These are phyloP conservation scores for Lentinula raphanica DNA, from an alignment of 768 basidiomycete genomes.

Conservation along the genomic window DNA sequence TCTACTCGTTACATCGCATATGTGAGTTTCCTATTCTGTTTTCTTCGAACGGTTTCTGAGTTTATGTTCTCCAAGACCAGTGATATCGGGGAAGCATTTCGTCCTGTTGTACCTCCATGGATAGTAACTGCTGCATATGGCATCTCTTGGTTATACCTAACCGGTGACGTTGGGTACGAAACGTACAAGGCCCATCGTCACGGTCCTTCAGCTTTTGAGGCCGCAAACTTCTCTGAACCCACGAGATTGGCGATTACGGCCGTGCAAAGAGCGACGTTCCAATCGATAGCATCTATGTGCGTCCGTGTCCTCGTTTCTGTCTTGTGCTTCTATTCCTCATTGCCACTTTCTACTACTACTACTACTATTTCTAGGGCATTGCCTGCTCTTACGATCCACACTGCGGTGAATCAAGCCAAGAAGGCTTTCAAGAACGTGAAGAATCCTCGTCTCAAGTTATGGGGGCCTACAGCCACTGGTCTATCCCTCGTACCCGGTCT, in stretches of 20 bases:
- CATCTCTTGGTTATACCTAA: conserved; percentile 76
- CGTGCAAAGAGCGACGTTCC: conserved; percentile 73
- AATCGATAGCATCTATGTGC: conserved; percentile 77
- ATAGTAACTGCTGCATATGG: conserved; percentile 76
- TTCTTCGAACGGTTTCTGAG: conserved; percentile 8
- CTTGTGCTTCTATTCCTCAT: conserved; percentile 7
- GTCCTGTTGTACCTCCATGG: conserved; percentile 70
- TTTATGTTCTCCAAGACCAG: conserved; percentile 49
- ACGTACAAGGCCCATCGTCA: conserved; percentile 69
- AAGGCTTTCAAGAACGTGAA: conserved; percentile 57
- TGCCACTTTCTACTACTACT: too few relatives aligned
- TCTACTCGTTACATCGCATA: conserved; percentile 72
- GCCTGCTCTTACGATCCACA: conserved; percentile 83
- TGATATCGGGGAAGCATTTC: conserved; percentile 79
- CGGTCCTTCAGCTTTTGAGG: conserved; percentile 64
- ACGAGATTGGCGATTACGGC: conserved; percentile 66
- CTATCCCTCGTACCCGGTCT: conserved; percentile 68
- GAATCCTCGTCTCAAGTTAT: conserved; percentile 54
- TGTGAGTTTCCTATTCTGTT: conserved; percentile 32
- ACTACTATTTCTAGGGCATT: conserved; percentile 63
- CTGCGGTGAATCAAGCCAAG: conserved; percentile 69
- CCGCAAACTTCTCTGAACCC: conserved; percentile 64
- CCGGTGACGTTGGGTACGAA: conserved; percentile 76
- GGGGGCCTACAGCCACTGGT: conserved; percentile 76
- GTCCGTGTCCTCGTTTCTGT: conserved; percentile 20